phyloP scores from a whole-genome alignment of 371 early-diverging fungal species.

The Smittium culicis region DNA sequence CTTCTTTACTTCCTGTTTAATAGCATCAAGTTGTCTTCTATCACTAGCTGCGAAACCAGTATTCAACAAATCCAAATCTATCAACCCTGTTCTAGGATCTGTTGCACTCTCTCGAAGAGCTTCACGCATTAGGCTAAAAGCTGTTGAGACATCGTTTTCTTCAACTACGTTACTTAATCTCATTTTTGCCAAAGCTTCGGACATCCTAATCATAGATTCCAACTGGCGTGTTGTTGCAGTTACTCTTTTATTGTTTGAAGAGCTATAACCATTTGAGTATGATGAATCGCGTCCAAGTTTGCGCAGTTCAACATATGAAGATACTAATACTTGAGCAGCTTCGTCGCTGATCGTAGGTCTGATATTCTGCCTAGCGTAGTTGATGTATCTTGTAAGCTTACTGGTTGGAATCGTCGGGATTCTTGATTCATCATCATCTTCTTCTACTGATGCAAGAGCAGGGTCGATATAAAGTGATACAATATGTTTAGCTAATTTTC shows the following conservation, averaged over 20 bases:
- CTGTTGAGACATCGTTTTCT: constrained; percentile 84
- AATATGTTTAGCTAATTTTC: constrained; percentile 75
- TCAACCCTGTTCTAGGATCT: constrained; percentile 94
- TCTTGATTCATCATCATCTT: background rate
- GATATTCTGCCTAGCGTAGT: constrained; percentile 56
- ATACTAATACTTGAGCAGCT: constrained; percentile 74
- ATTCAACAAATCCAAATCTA: constrained; percentile 93
- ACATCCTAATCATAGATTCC: constrained; percentile 79
- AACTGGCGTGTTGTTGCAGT: constrained; percentile 72
- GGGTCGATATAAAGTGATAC: constrained; percentile 78
- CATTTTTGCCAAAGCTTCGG: constrained; percentile 79
- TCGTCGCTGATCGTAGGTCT: constrained; percentile 56
- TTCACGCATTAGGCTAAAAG: constrained; percentile 82
- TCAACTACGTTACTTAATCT: constrained; percentile 66
- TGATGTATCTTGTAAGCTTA: constrained; percentile 33
- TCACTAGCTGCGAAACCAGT: constrained; percentile 56
- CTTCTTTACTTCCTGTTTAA: constrained; percentile 25
- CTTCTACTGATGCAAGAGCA: constrained; percentile 17
- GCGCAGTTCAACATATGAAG: constrained; percentile 70
- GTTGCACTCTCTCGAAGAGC: constrained; percentile 91
- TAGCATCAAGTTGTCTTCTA: constrained; percentile 24
- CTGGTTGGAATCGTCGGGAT: constrained; percentile 41
- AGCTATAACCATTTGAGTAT: constrained; percentile 17
- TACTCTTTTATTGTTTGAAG: constrained; percentile 17
- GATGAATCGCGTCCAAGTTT: constrained; percentile 52